phyloP scores from a whole-genome alignment of 331 rosid genomes.

The Cydonia oblonga region DNA sequence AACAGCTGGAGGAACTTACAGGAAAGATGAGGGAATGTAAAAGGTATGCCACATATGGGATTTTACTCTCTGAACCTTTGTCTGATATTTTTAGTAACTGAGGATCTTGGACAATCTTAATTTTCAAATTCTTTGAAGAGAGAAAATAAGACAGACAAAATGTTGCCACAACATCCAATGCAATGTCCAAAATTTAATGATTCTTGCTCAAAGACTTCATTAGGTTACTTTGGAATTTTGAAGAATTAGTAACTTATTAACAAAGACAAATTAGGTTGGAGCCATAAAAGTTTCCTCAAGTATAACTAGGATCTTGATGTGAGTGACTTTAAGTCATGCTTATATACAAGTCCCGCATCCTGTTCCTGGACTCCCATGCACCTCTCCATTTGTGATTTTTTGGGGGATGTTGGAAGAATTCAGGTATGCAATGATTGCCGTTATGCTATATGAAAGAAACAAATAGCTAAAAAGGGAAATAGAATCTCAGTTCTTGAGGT shows the following conservation, averaged over 20 bases:
- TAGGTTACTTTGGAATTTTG: background rate
- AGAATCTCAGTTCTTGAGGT: background rate
- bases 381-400: background rate
- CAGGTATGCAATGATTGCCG: background rate
- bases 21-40: slow-evolving; percentile 95
- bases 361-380: background rate
- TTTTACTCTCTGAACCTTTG: background rate
- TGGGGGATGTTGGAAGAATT: background rate
- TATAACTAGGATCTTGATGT: background rate
- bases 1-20: slow-evolving; percentile 90
- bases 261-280: background rate
- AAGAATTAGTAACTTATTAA: background rate
- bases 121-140: background rate
- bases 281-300: background rate
- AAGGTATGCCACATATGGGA: slow-evolving; percentile 31
- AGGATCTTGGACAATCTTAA: background rate
- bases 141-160: background rate
- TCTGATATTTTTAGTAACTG: background rate
- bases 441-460: background rate
- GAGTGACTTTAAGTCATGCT: background rate
- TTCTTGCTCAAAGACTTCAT: background rate
- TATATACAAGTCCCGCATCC: background rate
- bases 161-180: background rate
- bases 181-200: background rate
- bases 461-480: background rate